Base-by-base conservation (phyloP, 345 rosid genomes). In the Acer saccharum region DNA sequence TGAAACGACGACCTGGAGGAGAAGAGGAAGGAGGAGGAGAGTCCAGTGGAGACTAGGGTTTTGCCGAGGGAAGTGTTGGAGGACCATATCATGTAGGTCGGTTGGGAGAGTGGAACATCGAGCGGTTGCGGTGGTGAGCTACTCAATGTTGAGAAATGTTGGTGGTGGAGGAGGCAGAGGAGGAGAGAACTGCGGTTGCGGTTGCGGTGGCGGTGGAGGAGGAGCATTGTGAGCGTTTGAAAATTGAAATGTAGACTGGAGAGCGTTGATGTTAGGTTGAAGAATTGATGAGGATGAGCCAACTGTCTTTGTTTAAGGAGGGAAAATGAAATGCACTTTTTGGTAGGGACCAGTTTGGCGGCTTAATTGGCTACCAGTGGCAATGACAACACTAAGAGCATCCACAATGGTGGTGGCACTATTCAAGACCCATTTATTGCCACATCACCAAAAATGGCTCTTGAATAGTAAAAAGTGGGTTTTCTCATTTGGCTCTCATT, bases 1-100 rank as follows among this genome's bases (percentile, higher is more conserved):
- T 1, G 13, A 46, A 46, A 46, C 23, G n/a, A 5, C 6, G n/a
- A 16, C n/a, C 2, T 44, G 67, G 81, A 0, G 46, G 44, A 23
- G 68, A 84, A 18, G 76, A 96, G 95, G 85, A 92, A 94, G 80
- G 98, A 87, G 67, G 90, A 85, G 73, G 99, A 91, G 69, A 96
- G 88, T 76, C 99, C 99, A 5, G 98, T 83, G 81, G 99, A 92
- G 82, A 95, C 89, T 9, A 95, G 93, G 84, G 99, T 95, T 90
- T 95, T 93, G 73, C 97, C 99, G 39, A 93, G 92, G 69, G 93
- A 89, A 65, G 98, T 95, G 88, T 95, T 95, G 84, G 98, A 81
- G 82, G 91, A 88, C 97, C 99, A 95, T 46, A 92, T 78, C 46
- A 86, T 75, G 79, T 81, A 93, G 75, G 92, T 85, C 6, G 99